Conservation (phyloP, 202 grass and related monocot species). For the Carex arenaria region DNA sequence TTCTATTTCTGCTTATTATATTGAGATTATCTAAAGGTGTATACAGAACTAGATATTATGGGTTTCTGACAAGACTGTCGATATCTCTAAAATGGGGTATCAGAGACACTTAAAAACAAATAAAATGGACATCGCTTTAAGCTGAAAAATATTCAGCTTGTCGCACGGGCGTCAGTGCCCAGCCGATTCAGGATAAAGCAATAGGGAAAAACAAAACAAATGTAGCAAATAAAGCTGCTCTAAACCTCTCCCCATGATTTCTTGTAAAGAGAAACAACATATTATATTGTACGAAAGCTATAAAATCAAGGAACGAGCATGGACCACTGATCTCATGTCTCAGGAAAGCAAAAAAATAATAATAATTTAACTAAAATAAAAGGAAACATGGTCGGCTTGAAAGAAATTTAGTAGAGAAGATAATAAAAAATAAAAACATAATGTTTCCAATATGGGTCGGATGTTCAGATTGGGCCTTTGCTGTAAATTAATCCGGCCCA, state of each 20-base stretch:
- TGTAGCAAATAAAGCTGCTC: constrained; percentile 6
- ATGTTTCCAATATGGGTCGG: background rate
- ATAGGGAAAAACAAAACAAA: constrained; percentile 1
- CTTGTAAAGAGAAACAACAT: background rate
- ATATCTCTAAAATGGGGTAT: constrained; percentile 10
- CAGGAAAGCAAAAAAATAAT: background rate
- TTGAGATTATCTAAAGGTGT: background rate
- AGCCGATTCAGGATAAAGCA: background rate
- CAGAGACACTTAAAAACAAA: background rate
- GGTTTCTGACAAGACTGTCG: background rate
- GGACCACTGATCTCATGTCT: background rate
- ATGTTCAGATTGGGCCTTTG: background rate
- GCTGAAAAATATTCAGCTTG: background rate
- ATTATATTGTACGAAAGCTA: constrained; percentile 6
- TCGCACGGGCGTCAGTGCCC: background rate
- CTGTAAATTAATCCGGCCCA: too few species aligned
- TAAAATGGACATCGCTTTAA: background rate
- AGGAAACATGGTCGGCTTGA: too few species aligned
- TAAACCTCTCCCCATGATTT: background rate
- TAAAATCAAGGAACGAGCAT: background rate
- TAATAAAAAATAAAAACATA: background rate
- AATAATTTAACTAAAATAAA: too few species aligned
- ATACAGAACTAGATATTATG: background rate
- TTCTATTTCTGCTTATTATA: background rate
- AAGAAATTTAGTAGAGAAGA: background rate